These are phyloP conservation scores for Kockovaella imperatae DNA, from an alignment of 768 basidiomycete genomes.

Conservation along the genomic window DNA sequence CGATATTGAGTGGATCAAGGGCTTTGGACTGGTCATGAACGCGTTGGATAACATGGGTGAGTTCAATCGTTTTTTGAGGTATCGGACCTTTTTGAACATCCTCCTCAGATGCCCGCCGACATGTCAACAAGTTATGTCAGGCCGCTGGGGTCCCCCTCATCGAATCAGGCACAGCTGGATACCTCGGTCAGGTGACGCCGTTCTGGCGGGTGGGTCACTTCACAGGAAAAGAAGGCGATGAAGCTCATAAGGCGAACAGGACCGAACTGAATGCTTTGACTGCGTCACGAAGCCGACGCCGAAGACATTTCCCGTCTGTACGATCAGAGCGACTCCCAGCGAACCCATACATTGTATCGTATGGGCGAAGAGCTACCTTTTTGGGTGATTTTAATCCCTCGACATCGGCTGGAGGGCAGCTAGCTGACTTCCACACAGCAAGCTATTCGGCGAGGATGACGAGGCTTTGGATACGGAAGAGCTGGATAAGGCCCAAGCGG, in stretches of 20 bases:
- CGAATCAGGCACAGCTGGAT: slow-evolving; percentile 94
- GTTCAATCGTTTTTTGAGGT: slow-evolving; percentile 19
- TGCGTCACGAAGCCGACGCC: slow-evolving; percentile 88
- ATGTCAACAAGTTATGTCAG: slow-evolving; percentile 97
- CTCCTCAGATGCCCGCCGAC: slow-evolving; percentile 73
- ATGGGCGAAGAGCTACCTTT: slow-evolving; percentile 95
- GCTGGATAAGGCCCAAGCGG: slow-evolving; percentile 81
- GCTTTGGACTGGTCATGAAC: slow-evolving; percentile 87
- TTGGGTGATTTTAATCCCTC: slow-evolving; percentile 56
- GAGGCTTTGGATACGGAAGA: slow-evolving; percentile 65
- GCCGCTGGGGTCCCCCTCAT: slow-evolving; percentile 82
- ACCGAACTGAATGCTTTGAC: slow-evolving; percentile 88
- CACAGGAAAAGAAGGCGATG: background rate
- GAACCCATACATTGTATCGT: slow-evolving; percentile 98
- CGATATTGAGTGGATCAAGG: slow-evolving; percentile 83
- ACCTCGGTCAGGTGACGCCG: slow-evolving; percentile 93
- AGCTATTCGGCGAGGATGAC: slow-evolving; percentile 84
- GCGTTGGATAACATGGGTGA: slow-evolving; percentile 91
- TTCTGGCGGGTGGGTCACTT: slow-evolving; percentile 60
- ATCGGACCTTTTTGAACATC: background rate
- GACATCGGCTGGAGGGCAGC: background rate
- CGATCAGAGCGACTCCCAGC: slow-evolving; percentile 90
- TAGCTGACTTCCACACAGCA: slow-evolving; percentile 50
- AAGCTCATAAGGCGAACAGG: slow-evolving; percentile 48
- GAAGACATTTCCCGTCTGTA: slow-evolving; percentile 94